Percentiles rank a stretch among this genome's conserved stretches.
Conservation (phyloP, 2,329 filamentous ascomycete genomes). For the Xylariaceae sp. region DNA sequence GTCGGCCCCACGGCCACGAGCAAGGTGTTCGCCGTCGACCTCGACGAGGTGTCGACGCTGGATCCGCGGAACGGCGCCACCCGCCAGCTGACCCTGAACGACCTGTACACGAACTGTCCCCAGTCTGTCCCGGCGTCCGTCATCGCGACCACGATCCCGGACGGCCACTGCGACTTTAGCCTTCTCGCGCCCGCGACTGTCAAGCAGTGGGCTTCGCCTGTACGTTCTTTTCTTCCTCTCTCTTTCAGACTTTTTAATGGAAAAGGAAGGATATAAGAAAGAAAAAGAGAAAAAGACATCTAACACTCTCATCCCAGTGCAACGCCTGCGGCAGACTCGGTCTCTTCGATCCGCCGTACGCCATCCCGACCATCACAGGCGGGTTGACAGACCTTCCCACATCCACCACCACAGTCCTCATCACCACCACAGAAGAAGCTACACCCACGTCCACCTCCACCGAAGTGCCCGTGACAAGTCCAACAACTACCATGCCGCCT, state of each 20-base stretch:
- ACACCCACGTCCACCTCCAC: no score
- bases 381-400: no score
- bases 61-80: slow-evolving; percentile 20
- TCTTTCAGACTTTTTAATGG: neutral
- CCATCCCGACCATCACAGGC: slow-evolving; percentile 33
- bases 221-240: slow-evolving; percentile 1
- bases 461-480: no score
- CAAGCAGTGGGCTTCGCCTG: slow-evolving; percentile 31
- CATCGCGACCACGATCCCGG: slow-evolving; percentile 27
- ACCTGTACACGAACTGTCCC: slow-evolving; percentile 33
- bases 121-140: slow-evolving; percentile 22
- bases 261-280: neutral
- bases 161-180: slow-evolving; percentile 31
- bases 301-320: slow-evolving; percentile 22
- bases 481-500: no score
- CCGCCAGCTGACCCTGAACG: slow-evolving; percentile 30
- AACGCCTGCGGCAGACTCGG: slow-evolving; percentile 33
- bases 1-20: slow-evolving; percentile 29
- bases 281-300: no score
- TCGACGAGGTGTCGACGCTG: slow-evolving; percentile 34
- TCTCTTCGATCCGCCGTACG: slow-evolving; percentile 37
- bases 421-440: no score
- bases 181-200: slow-evolving; percentile 30
- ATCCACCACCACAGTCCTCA: no score
- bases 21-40: slow-evolving; percentile 29